A percentile compares a stretch with the other conserved stretches of the same genome.
Evolutionary conservation across 192 early-diverging fungal species (phyloP).

Genomic region (Coemansia sp.): DNA sequence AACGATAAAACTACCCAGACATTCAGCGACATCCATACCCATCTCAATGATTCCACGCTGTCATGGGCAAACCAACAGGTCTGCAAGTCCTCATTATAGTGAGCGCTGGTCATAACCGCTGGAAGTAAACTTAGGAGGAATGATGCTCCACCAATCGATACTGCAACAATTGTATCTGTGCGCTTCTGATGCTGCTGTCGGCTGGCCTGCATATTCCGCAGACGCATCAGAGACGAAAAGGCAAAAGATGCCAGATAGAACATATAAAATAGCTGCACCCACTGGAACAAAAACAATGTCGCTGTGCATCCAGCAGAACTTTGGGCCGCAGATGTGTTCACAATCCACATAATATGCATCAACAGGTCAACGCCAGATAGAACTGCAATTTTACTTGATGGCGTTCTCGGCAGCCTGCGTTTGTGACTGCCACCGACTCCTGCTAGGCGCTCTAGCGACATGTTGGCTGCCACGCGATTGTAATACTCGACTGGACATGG

Average conservation of each 20-base stretch:
- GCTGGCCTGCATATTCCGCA: slow-evolving; percentile 31
- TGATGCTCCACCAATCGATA: slow-evolving; percentile 9
- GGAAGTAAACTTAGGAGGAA: slow-evolving; percentile 35
- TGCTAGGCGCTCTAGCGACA: slow-evolving; percentile 10
- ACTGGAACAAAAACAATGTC: slow-evolving; percentile 41
- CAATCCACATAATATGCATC: slow-evolving; percentile 36
- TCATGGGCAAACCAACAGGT: slow-evolving; percentile 33
- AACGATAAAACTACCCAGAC: slow-evolving; percentile 35
- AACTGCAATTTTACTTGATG: slow-evolving; percentile 44
- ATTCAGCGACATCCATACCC: slow-evolving; percentile 49
- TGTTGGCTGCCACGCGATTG: slow-evolving; percentile 12
- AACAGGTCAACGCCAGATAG: slow-evolving; percentile 38
- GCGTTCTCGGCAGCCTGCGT: slow-evolving; percentile 24
- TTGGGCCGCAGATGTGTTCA: slow-evolving; percentile 22
- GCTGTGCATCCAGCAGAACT: slow-evolving; percentile 17
- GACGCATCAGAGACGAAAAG: slow-evolving; percentile 30
- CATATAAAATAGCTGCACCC: slow-evolving; percentile 39
- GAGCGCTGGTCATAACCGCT: slow-evolving; percentile 25
- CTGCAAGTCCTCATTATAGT: slow-evolving; percentile 18
- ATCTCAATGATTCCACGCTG: slow-evolving; percentile 21
- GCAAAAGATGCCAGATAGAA: slow-evolving; percentile 40
- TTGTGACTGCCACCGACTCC: not conserved
- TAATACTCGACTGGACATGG: slow-evolving; percentile 15
- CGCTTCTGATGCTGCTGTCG: slow-evolving; percentile 16
- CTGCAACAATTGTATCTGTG: slow-evolving; percentile 20